Conservation (phyloP, 164 flowering plant species). For the Aristolochia contorta region DNA sequence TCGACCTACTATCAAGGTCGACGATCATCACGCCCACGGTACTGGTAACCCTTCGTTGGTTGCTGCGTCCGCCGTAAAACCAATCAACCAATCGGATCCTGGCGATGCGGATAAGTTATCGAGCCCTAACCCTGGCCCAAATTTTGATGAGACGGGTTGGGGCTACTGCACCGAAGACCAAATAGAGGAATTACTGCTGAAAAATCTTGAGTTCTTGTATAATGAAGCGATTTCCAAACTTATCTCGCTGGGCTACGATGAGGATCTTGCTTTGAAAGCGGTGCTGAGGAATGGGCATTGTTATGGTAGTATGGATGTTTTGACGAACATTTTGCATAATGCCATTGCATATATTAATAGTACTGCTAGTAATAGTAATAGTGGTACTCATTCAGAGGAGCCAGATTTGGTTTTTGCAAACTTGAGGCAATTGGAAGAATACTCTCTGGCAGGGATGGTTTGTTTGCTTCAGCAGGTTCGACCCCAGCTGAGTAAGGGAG, state of each 20-base stretch:
- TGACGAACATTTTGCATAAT: conserved; percentile 67
- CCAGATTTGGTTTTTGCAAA: conserved; percentile 41
- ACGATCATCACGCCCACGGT: conserved; percentile 6
- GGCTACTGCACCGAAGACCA: conserved; percentile 84
- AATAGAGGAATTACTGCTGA: conserved; percentile 57
- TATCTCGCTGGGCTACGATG: conserved; percentile 55
- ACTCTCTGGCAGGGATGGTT: conserved; percentile 71
- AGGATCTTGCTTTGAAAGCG: conserved; percentile 55
- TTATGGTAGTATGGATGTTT: conserved; percentile 79
- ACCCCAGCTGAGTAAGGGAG: conserved; percentile 78
- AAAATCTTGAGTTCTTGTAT: conserved; percentile 56
- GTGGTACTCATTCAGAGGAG: conserved; percentile 34
- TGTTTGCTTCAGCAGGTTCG: conserved; percentile 67
- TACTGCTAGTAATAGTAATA: conserved; percentile 7
- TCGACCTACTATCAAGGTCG: conserved; percentile 22
- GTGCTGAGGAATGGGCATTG: conserved; percentile 77
- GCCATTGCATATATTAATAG: conserved; percentile 55
- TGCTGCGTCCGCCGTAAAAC: conserved; percentile 33
- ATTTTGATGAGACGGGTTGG: conserved; percentile 60
- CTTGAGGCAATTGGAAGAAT: conserved; percentile 82
- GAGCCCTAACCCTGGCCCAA: conserved; percentile 22
- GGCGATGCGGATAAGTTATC: conserved; percentile 20
- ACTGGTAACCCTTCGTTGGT: conserved; percentile 15
- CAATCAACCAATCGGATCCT: conserved; percentile 15
- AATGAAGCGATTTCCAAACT: conserved; percentile 63